Conservation (phyloP, 441 rosid genomes). For the Adansonia gregorii region DNA sequence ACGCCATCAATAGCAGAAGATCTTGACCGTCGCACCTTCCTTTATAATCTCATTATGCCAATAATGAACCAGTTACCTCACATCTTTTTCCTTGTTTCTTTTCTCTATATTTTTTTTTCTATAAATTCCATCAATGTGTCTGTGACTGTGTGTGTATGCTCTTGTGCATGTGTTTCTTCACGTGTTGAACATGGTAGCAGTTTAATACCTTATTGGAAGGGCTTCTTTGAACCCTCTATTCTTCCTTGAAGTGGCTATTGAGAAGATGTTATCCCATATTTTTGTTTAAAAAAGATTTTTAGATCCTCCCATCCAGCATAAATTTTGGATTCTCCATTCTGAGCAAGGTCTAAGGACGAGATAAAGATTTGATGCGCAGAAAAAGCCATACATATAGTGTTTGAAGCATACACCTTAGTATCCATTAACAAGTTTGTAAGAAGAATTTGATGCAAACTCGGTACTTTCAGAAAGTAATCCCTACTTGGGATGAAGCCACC, state of each 20-base stretch:
- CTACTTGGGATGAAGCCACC: conserved; percentile 10
- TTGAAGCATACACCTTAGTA: background rate
- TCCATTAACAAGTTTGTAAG: background rate
- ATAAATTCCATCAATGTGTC: background rate
- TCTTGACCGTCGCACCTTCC: conserved; percentile 84
- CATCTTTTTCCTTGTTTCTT: conserved; percentile 5
- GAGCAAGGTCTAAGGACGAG: conserved; percentile 18
- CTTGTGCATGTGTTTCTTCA: background rate
- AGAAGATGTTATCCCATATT: conserved; percentile 9
- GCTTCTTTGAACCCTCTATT: background rate
- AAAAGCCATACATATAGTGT: conserved; percentile 1
- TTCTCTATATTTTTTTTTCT: background rate
- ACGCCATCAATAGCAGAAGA: conserved; percentile 86
- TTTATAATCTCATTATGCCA: conserved; percentile 85
- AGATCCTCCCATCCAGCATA: conserved; percentile 11
- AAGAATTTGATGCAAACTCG: background rate
- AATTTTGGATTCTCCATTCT: conserved; percentile 5
- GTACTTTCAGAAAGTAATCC: conserved; percentile 5
- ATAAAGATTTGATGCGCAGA: background rate
- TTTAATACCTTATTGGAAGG: background rate
- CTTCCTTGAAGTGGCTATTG: background rate
- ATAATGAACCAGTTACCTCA: conserved; percentile 67
- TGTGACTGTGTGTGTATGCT: background rate
- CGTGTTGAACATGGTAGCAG: background rate
- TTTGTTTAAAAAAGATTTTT: conserved; percentile 1